Evolutionary conservation across 345 rosid genomes (phyloP).

Genomic region (Eutrema japonicum): DNA sequence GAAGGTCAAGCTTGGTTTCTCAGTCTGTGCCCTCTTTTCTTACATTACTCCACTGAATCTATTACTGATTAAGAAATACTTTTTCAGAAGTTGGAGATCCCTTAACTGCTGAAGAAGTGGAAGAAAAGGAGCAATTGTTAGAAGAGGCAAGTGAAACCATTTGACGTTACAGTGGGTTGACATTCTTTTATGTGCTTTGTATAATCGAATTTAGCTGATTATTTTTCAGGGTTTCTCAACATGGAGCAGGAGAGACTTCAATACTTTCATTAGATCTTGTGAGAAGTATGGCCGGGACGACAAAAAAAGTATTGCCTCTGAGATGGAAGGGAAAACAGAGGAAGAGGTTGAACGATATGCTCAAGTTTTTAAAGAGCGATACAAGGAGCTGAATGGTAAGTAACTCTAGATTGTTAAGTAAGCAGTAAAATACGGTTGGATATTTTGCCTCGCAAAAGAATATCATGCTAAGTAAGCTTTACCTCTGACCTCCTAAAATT

Average conservation of each 20-base stretch:
- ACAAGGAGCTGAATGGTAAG: constrained; percentile 84
- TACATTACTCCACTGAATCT: constrained; percentile 5
- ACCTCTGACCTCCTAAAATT: constrained; percentile 6
- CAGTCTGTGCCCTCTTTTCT: constrained; percentile 3
- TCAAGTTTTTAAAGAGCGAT: constrained; percentile 81
- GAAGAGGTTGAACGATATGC: constrained; percentile 95
- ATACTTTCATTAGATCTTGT: constrained; percentile 86
- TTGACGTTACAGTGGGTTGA: constrained; percentile 25
- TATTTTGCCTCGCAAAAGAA: neutral
- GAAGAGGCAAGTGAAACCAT: constrained; percentile 69
- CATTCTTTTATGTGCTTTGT: constrained; percentile 26
- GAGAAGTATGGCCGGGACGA: constrained; percentile 96
- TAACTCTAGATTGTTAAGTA: constrained; percentile 5
- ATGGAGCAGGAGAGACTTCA: constrained; percentile 97
- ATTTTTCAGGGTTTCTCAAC: constrained; percentile 83
- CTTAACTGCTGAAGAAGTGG: constrained; percentile 94
- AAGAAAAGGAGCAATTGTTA: constrained; percentile 85
- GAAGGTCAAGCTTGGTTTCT: constrained; percentile 63
- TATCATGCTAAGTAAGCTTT: constrained; percentile 12
- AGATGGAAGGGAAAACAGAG: constrained; percentile 95
- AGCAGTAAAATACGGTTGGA: neutral
- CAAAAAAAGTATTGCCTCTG: constrained; percentile 76
- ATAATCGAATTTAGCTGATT: neutral
- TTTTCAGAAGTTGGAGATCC: constrained; percentile 83
- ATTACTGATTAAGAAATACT: constrained; percentile 36